phyloP scores from a whole-genome alignment of 1,139 yeast species.

The Sugiyamaella japonica region DNA sequence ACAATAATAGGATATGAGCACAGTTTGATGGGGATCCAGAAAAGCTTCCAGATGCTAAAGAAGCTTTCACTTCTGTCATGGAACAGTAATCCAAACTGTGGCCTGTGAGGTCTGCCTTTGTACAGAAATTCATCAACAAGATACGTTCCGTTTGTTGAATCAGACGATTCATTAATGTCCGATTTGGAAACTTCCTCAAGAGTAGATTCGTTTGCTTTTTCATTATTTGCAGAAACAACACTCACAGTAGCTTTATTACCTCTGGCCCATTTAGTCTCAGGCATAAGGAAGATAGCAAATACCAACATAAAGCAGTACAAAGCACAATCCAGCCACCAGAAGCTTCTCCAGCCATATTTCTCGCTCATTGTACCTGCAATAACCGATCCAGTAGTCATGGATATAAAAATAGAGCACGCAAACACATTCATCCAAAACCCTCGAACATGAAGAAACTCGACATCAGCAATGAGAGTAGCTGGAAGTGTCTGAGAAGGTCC shows the following conservation, averaged over 20 bases:
- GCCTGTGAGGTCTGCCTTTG: constrained; percentile 26
- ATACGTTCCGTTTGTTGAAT: constrained; percentile 2
- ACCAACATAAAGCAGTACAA: constrained; percentile 43
- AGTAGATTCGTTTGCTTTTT: neutral
- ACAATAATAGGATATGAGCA: constrained; percentile 47
- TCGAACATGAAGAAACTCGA: constrained; percentile 41
- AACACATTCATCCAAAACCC: constrained; percentile 38
- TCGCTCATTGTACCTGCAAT: constrained; percentile 40
- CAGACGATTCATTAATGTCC: neutral
- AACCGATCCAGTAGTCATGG: constrained; percentile 38
- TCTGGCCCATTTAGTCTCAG: constrained; percentile 36
- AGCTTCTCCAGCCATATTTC: constrained; percentile 42
- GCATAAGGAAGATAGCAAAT: constrained; percentile 35
- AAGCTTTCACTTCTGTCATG: constrained; percentile 38
- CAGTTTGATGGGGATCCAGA: constrained; percentile 38
- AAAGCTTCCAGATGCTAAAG: constrained; percentile 42
- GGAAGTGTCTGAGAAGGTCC: constrained; percentile 43
- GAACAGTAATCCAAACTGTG: constrained; percentile 26
- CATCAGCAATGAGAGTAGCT: constrained; percentile 40
- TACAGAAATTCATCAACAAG: constrained; percentile 20
- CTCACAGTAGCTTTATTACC: constrained; percentile 4
- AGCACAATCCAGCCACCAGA: constrained; percentile 44
- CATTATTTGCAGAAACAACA: neutral
- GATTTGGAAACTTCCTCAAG: constrained; percentile 6
- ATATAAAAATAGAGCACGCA: constrained; percentile 35